Evolutionary conservation across 495 filamentous ascomycete genomes (phyloP).

Genomic region (Hapsidospora chrysogenum): DNA sequence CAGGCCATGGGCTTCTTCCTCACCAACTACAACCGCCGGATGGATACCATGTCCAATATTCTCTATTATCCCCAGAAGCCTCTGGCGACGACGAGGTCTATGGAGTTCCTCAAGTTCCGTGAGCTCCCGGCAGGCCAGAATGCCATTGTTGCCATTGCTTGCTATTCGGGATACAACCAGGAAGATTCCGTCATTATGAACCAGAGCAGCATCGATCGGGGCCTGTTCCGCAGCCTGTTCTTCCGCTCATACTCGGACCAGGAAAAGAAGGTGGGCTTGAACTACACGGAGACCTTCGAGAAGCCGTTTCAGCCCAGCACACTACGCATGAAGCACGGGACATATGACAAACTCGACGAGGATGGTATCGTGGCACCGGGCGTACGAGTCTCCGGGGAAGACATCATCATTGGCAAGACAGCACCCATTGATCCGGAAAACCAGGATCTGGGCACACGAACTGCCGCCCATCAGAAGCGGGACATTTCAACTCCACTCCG

Average conservation of each 20-base stretch:
- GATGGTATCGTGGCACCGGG: constrained; percentile 90
- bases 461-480: constrained; percentile 75
- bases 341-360: constrained; percentile 94
- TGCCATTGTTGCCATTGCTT: constrained; percentile 91
- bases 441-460: constrained; percentile 85
- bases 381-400: constrained; percentile 86
- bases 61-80: constrained; percentile 98
- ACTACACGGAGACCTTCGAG: constrained; percentile 81
- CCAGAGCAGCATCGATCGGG: constrained; percentile 93
- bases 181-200: constrained; percentile 99
- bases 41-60: constrained; percentile 99
- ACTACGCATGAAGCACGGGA: constrained; percentile 78
- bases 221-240: constrained; percentile 93
- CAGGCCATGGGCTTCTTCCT: constrained; percentile 99
- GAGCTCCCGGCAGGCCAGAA: constrained; percentile 96
- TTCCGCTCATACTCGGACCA: constrained; percentile 92
- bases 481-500: constrained; percentile 89
- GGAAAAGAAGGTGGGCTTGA: constrained; percentile 85
- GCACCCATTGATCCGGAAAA: constrained; percentile 82
- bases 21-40: constrained; percentile 85
- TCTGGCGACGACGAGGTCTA: constrained; percentile 84
- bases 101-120: constrained; percentile 97
- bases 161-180: constrained; percentile 98
- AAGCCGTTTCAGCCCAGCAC: constrained; percentile 83
- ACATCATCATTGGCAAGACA: constrained; percentile 98